Evolutionary conservation across 228 moss, liverwort and hornwort species (phyloP), one percentile per base, ranked within the genome.

Genomic region (Sphagnum fallax): DNA sequence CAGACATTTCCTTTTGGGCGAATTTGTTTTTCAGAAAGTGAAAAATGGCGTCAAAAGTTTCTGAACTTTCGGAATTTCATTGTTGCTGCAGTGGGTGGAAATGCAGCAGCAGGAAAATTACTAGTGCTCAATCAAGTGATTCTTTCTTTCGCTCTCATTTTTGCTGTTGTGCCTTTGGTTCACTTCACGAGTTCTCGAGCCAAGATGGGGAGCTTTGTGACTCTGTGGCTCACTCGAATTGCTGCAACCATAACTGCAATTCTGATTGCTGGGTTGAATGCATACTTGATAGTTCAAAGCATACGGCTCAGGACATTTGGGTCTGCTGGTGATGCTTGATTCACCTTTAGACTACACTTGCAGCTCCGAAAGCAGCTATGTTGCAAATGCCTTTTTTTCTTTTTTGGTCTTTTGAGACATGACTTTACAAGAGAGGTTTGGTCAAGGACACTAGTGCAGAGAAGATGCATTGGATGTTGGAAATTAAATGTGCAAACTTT

Each of bases 31-130:
- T 16, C 16, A 16, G 16, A 16, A 0, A 16, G 16, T 16, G 16
- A 16, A 16, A 16, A 16, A 16, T 16, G 16, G 0, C 16, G 16
- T 16, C 16, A 16, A 16, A 16, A 16, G 16, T 16, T 16, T 16
- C 16, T 16, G 16, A 16, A 16, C 16, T 16, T 16, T 16, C 16
- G 16, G 16, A 16, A 16, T 16, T 16, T 16, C 16, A 58, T 81
- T 58, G 75, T 81, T 52, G 84, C 84, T 48, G 81, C 64, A 49
- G 67, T 81, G 63, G 73, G 70, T 53, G 84, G 84, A 16, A 80
- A 80, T 47, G 52, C n/a, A 4, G 84, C 67, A 12, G 64, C 64
- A 1, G 55, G 55, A 8, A 55, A 55, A 55, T 12, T 55, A 12
- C 55, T 55, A 55, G 55, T 55, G 1, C 1, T 55, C 9, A 55